A percentile compares a stretch with the other conserved stretches of the same genome.
Conservation (phyloP, 306 rosid species). For the Prinsepia uniflora region DNA sequence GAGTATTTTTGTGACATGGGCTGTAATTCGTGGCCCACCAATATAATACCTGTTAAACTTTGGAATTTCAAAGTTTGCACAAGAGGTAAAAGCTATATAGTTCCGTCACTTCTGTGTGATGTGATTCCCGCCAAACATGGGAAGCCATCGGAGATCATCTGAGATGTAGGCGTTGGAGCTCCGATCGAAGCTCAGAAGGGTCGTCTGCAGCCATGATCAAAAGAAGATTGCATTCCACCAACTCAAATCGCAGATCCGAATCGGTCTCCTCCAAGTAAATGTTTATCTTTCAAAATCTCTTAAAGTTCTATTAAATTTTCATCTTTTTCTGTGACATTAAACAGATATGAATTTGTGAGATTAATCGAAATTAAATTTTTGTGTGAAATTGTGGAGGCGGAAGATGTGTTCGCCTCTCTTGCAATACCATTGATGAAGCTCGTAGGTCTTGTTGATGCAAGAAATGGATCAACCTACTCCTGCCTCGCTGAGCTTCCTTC, state of each 20-base stretch:
- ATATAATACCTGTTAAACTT: too few relatives aligned
- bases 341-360: not conserved
- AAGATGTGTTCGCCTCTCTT: constrained; percentile 7
- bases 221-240: constrained; percentile 9
- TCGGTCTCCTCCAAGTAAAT: constrained; percentile 19
- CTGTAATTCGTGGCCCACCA: too few relatives aligned
- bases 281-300: not conserved
- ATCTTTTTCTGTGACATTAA: not conserved
- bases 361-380: not conserved
- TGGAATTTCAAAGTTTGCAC: not conserved
- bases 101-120: not conserved
- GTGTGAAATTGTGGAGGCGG: not conserved
- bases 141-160: not conserved
- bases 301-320: not conserved
- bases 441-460: too few relatives aligned
- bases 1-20: too few relatives aligned
- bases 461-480: too few relatives aligned
- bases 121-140: constrained; percentile 21
- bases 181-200: constrained; percentile 5
- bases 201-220: not conserved
- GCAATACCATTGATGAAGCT: constrained; percentile 16
- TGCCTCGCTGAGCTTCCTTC: too few relatives aligned
- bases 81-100: not conserved
- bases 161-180: not conserved
- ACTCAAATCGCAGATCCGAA: constrained; percentile 7